phyloP scores from a whole-genome alignment of 75 land plant species.

The Azolla pinnata region DNA sequence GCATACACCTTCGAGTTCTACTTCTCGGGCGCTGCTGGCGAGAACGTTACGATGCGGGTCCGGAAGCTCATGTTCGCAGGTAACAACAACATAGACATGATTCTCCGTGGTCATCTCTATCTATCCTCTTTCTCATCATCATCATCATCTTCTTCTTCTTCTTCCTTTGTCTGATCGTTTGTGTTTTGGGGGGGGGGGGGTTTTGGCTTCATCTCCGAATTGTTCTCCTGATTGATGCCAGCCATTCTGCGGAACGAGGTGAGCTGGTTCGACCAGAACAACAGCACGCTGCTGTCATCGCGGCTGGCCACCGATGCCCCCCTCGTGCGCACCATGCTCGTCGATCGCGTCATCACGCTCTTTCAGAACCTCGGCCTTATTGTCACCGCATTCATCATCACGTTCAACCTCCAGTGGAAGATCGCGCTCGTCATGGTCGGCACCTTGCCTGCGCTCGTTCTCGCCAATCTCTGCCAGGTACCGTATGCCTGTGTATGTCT shows the following conservation, averaged over 20 bases:
- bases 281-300: slow-evolving; percentile 32
- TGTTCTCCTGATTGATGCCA: slow-evolving; percentile 15
- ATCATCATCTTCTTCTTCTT: too few species aligned
- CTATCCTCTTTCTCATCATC: too few species aligned
- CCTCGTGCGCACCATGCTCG: slow-evolving; percentile 35
- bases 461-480: slow-evolving; percentile 32
- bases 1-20: slow-evolving; percentile 38
- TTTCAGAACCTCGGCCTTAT: slow-evolving; percentile 40
- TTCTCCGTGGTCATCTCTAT: not conserved
- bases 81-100: not conserved
- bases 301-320: slow-evolving; percentile 43
- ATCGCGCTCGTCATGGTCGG: slow-evolving; percentile 43
- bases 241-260: slow-evolving; percentile 51
- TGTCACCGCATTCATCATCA: slow-evolving; percentile 29
- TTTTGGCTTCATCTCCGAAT: too few species aligned
- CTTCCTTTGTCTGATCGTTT: not conserved
- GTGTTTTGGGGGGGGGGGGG: too few species aligned
- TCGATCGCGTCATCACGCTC: slow-evolving; percentile 47
- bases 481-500: too few species aligned
- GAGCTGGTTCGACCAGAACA: slow-evolving; percentile 62
- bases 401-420: slow-evolving; percentile 32
- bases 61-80: slow-evolving; percentile 35
- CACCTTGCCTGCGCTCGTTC: slow-evolving; percentile 39
- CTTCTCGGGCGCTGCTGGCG: slow-evolving; percentile 42
- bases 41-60: slow-evolving; percentile 34